A percentile compares a stretch with the other conserved stretches of the same genome.
Conservation (phyloP, 2,329 filamentous ascomycete genomes). For the Fusarium caatingaense region DNA sequence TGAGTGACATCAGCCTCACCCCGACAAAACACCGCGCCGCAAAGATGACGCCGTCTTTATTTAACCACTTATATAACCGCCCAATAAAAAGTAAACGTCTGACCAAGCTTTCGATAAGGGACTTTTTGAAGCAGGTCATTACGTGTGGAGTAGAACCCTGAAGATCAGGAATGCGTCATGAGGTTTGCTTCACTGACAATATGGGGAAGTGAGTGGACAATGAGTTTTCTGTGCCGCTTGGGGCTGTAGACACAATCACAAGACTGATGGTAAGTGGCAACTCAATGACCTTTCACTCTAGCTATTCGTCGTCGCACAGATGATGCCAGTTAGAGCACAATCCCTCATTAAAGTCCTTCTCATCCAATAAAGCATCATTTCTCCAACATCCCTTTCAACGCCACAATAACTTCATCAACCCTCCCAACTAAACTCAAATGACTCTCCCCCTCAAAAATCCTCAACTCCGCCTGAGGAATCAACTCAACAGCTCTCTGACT, state of each 20-base stretch:
- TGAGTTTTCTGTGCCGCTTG: no score
- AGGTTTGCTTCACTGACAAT: neutral
- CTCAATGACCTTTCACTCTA: no score
- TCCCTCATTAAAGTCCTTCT: no score
- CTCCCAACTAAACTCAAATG: constrained; percentile 26
- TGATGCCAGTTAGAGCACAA: no score
- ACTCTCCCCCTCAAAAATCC: constrained; percentile 21
- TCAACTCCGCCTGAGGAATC: constrained; percentile 17
- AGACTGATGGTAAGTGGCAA: no score
- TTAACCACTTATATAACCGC: constrained; percentile 26
- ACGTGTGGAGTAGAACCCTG: neutral
- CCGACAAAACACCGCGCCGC: neutral
- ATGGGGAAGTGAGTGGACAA: neutral
- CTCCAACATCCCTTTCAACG: constrained; percentile 18
- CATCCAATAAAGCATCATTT: no score
- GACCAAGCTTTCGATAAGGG: neutral
- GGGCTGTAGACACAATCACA: no score
- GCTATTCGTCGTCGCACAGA: no score
- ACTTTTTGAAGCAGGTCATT: neutral
- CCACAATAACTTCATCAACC: neutral
- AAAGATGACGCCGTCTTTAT: constrained; percentile 10
- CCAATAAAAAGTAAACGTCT: neutral
- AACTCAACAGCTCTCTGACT: constrained; percentile 15
- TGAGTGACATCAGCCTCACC: constrained; percentile 14
- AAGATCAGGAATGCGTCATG: neutral